Conservation (phyloP, 2,329 filamentous ascomycete genomes). For the Clonostachys rhizophaga region DNA sequence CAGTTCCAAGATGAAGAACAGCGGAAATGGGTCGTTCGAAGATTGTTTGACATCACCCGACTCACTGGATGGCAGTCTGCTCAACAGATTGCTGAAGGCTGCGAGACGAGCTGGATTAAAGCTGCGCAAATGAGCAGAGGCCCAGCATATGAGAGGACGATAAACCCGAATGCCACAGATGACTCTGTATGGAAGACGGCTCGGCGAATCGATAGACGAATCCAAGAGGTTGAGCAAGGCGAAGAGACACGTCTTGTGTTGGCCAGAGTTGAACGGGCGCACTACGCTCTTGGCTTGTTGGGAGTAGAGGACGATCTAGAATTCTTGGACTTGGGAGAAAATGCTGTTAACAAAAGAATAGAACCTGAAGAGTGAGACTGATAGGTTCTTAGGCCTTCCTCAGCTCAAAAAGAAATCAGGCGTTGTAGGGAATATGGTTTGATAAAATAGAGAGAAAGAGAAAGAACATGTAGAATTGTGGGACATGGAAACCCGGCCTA, state of each 20-base stretch:
- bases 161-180: constrained; percentile 15
- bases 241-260: constrained; percentile 47
- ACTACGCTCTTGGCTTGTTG: constrained; percentile 75
- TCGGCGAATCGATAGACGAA: constrained; percentile 44
- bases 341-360: constrained; percentile 1
- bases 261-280: constrained; percentile 58
- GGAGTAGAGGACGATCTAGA: constrained; percentile 65
- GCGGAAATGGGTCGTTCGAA: constrained; percentile 71
- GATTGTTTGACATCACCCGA: constrained; percentile 69
- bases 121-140: constrained; percentile 69
- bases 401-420: too few relatives aligned
- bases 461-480: too few relatives aligned
- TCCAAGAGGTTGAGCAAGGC: constrained; percentile 37
- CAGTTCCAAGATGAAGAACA: constrained; percentile 70
- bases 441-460: too few relatives aligned
- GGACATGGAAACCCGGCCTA: too few relatives aligned
- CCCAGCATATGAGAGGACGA: constrained; percentile 59
- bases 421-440: too few relatives aligned
- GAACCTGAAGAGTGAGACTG: too few relatives aligned
- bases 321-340: constrained; percentile 1
- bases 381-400: too few relatives aligned
- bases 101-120: constrained; percentile 79
- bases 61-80: constrained; percentile 87
- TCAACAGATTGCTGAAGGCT: constrained; percentile 74
- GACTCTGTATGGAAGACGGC: constrained; percentile 28